phyloP scores from a whole-genome alignment of 345 rosid species.

The Kernera saxatilis region DNA sequence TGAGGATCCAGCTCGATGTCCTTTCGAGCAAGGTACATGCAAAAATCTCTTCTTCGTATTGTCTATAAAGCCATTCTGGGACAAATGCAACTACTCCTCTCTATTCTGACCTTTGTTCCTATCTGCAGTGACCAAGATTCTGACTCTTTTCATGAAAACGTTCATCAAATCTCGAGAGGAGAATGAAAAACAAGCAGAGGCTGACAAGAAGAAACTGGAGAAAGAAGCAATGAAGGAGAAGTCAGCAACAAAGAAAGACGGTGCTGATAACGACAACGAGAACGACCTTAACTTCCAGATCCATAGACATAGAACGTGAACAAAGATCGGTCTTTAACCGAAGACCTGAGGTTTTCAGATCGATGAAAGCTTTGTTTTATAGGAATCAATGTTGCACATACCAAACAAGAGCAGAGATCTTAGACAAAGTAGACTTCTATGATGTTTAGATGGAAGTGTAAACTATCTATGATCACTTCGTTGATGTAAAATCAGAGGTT shows the following conservation, averaged over 20 bases:
- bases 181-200: slow-evolving; percentile 77
- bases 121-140: slow-evolving; percentile 78
- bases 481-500: slow-evolving; percentile 21
- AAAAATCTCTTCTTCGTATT: background rate
- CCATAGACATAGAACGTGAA: slow-evolving; percentile 30
- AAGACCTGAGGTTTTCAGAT: slow-evolving; percentile 9
- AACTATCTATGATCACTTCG: slow-evolving; percentile 5
- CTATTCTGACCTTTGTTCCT: background rate
- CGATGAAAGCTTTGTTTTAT: slow-evolving; percentile 2
- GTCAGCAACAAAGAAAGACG: slow-evolving; percentile 54
- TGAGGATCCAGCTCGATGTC: slow-evolving; percentile 97
- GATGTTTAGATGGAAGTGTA: slow-evolving; percentile 17
- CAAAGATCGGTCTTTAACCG: background rate
- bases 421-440: slow-evolving; percentile 21
- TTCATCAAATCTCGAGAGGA: slow-evolving; percentile 82
- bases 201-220: slow-evolving; percentile 85
- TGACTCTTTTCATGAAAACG: slow-evolving; percentile 71
- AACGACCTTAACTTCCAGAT: slow-evolving; percentile 31
- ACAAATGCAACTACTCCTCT: background rate
- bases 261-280: slow-evolving; percentile 31
- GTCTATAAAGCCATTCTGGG: background rate
- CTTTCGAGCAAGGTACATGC: slow-evolving; percentile 88
- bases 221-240: slow-evolving; percentile 79
- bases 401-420: slow-evolving; percentile 13
- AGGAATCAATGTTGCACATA: slow-evolving; percentile 25